phyloP scores from a whole-genome alignment of 129 eudicot species.

The Pittosporum tobira region DNA sequence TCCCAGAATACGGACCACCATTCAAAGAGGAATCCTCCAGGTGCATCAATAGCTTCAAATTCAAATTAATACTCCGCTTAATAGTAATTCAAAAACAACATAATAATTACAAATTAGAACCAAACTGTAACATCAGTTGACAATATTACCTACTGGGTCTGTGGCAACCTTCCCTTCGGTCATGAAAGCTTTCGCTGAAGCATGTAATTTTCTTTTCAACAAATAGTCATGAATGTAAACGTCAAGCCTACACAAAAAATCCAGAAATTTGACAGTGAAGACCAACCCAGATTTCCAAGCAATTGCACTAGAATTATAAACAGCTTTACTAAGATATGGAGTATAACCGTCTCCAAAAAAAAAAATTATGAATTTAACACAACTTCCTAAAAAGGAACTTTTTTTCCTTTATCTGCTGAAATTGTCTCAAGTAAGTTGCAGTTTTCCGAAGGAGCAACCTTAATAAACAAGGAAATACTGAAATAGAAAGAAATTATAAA shows the following conservation, averaged over 20 bases:
- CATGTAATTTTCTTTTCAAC: slow-evolving; percentile 79
- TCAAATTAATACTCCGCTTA: background rate
- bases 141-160: slow-evolving; percentile 85
- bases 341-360: no score
- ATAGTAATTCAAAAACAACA: background rate
- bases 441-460: background rate
- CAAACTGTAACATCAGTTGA: background rate
- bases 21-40: slow-evolving; percentile 97
- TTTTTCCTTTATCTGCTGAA: no score
- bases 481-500: background rate
- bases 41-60: slow-evolving; percentile 92
- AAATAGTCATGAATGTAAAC: slow-evolving; percentile 96
- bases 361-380: slow-evolving; percentile 8
- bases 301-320: background rate
- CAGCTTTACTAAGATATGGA: background rate
- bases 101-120: background rate
- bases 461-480: background rate
- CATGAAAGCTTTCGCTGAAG: slow-evolving; percentile 98
- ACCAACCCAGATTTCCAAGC: background rate
- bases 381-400: background rate
- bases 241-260: slow-evolving; percentile 66
- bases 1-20: slow-evolving; percentile 99
- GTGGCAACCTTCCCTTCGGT: slow-evolving; percentile 98
- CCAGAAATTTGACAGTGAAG: slow-evolving; percentile 8
- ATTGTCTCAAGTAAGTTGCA: background rate